These are phyloP conservation scores for Annona squamosa DNA, from an alignment of 164 flowering plant species.

Conservation along the genomic window DNA sequence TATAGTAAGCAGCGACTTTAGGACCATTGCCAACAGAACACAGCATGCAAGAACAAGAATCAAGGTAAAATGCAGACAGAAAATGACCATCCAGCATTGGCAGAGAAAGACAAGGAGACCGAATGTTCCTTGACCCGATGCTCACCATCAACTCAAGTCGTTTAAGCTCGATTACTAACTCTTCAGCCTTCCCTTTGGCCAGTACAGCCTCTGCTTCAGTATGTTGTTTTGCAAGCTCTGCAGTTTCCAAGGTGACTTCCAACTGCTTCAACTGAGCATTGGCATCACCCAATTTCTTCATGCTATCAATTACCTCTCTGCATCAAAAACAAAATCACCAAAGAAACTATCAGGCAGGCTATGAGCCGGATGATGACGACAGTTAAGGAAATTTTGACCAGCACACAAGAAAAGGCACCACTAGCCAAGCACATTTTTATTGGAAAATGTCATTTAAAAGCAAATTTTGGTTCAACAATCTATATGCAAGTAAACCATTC, in stretches of 20 bases:
- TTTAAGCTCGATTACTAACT: slow-evolving; percentile 41
- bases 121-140: background rate
- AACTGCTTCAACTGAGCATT: slow-evolving; percentile 60
- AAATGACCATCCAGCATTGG: background rate
- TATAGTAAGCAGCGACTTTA: background rate
- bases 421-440: background rate
- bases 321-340: slow-evolving; percentile 11
- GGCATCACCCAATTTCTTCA: slow-evolving; percentile 63
- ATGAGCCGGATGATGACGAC: background rate
- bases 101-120: background rate
- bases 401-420: background rate
- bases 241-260: slow-evolving; percentile 66
- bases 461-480: background rate
- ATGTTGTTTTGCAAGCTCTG: slow-evolving; percentile 45
- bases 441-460: background rate
- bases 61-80: background rate
- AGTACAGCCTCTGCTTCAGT: slow-evolving; percentile 63
- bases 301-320: slow-evolving; percentile 76
- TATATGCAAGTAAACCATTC: background rate
- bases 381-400: background rate
- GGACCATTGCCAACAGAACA: background rate
- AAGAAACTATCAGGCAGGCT: background rate
- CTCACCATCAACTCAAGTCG: slow-evolving; percentile 61
- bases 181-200: slow-evolving; percentile 56
- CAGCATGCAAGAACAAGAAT: background rate